Conservation (phyloP, 306 rosid species). For the Crotalaria pallida region DNA sequence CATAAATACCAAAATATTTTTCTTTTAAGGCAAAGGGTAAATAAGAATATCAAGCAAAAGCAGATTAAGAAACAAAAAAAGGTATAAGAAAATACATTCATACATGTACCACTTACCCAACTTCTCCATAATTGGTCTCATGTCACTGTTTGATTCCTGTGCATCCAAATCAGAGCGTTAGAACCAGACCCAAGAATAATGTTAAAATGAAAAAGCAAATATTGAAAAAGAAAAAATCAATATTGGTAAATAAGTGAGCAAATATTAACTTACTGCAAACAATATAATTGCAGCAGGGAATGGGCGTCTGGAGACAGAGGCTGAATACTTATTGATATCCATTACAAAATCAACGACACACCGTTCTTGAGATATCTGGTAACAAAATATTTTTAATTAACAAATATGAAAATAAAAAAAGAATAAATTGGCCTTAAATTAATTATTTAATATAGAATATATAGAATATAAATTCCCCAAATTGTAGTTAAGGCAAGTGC, state of each 20-base stretch:
- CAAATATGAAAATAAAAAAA: not conserved
- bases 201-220: not conserved
- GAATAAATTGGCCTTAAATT: not conserved
- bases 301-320: conserved; percentile 27
- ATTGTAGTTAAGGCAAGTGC: no score
- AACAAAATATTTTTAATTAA: conserved; percentile 7
- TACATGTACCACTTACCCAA: conserved; percentile 34
- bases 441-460: not conserved
- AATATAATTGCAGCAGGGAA: conserved; percentile 37
- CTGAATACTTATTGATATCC: conserved; percentile 39
- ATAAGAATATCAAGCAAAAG: not conserved
- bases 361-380: conserved; percentile 24
- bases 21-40: not conserved
- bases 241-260: not conserved
- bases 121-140: conserved; percentile 37
- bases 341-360: conserved; percentile 24
- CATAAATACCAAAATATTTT: not conserved
- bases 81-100: not conserved
- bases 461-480: no score
- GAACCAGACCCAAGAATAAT: not conserved
- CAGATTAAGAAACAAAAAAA: not conserved
- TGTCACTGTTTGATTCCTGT: conserved; percentile 28
- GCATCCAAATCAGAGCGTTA: conserved; percentile 13
- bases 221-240: not conserved
- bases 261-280: conserved; percentile 39